Conservation (phyloP, 192 early-diverging fungal genomes). For the Powellomyces hirtus region DNA sequence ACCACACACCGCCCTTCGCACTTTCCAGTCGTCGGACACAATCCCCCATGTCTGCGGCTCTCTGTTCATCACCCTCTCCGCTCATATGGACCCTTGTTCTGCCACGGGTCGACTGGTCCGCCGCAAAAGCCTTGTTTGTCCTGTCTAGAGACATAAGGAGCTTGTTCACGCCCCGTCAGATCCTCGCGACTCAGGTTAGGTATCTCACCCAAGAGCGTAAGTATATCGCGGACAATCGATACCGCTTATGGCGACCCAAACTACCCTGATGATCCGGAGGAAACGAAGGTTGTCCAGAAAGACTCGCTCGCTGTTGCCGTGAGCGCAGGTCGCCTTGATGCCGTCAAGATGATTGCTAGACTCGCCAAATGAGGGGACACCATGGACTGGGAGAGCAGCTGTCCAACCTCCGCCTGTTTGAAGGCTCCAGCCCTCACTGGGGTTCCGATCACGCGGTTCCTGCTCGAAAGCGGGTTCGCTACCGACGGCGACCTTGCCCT, state of each 20-base stretch:
- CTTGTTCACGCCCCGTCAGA: not conserved
- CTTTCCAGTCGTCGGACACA: too few relatives aligned
- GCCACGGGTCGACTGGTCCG: not conserved
- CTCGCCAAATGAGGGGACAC: not conserved
- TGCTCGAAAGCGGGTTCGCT: not conserved
- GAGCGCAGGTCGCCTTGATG: not conserved
- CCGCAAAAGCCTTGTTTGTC: not conserved
- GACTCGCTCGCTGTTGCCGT: not conserved
- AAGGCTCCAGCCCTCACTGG: not conserved
- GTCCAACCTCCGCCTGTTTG: not conserved
- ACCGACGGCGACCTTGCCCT: not conserved
- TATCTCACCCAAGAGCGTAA: not conserved
- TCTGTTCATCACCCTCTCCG: too few relatives aligned
- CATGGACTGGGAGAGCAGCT: not conserved
- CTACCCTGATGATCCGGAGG: not conserved
- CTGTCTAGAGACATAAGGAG: not conserved
- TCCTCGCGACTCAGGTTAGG: not conserved
- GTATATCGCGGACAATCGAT: not conserved
- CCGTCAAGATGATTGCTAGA: not conserved
- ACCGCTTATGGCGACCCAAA: not conserved
- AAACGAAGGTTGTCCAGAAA: not conserved
- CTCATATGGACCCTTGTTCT: not conserved
- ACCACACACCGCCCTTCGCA: too few relatives aligned
- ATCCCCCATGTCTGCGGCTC: too few relatives aligned
- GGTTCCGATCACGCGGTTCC: not conserved